Conservation (phyloP, 108 stramenopile genomes). For the Cyclostephanos tholiformis region DNA sequence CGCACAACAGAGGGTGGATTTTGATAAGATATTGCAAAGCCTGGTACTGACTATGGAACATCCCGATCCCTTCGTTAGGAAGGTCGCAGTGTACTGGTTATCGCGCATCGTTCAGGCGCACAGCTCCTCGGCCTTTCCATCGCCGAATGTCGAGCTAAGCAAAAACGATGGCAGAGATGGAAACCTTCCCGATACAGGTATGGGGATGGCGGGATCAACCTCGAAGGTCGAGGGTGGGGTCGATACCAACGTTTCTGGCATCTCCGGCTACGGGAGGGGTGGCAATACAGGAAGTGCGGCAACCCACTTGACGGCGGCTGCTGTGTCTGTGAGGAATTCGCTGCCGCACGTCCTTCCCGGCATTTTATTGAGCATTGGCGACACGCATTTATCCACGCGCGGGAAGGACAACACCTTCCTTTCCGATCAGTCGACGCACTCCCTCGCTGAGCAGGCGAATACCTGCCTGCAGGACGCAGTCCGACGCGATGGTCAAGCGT, state of each 20-base stretch:
- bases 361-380: constrained; percentile 78
- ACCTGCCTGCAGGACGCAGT: constrained; percentile 78
- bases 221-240: constrained; percentile 21
- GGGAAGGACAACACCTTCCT: constrained; percentile 76
- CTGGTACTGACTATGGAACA: constrained; percentile 88
- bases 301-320: constrained; percentile 59
- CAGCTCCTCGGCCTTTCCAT: constrained; percentile 50
- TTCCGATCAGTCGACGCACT: constrained; percentile 84
- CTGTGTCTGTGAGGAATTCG: constrained; percentile 80
- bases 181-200: constrained; percentile 34
- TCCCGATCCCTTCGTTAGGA: constrained; percentile 89
- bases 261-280: constrained; percentile 17
- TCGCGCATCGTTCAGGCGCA: constrained; percentile 85
- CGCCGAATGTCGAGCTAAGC: background rate
- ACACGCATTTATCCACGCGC: constrained; percentile 59
- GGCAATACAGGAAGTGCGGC: constrained; percentile 3
- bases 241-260: constrained; percentile 3
- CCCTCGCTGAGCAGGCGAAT: constrained; percentile 84
- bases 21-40: constrained; percentile 85
- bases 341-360: constrained; percentile 85
- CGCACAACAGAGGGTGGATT: constrained; percentile 71
- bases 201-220: constrained; percentile 6
- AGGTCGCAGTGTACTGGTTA: constrained; percentile 93
- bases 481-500: constrained; percentile 71
- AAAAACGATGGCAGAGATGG: background rate